Evolutionary conservation across 2,329 filamentous ascomycete genomes (phyloP).

Genomic region (Dryadomyces quercivorus): DNA sequence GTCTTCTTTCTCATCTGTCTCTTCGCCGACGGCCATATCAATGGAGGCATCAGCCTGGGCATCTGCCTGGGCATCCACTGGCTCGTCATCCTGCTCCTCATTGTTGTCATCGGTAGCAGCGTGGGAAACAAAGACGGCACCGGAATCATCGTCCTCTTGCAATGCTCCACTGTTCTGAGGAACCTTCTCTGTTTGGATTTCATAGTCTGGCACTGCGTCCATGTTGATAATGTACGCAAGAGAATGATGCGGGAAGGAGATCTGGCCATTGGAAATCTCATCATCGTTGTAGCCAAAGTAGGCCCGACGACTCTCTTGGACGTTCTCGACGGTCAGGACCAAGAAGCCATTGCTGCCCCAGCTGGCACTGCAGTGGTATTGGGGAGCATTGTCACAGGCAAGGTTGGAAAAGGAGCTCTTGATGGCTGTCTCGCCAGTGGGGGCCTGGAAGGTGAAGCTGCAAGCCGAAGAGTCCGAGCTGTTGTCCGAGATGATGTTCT

Average conservation of each 20-base stretch:
- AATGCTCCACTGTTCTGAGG: neutral
- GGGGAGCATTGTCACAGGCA: slow-evolving; percentile 6
- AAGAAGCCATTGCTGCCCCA: slow-evolving; percentile 13
- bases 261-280: slow-evolving; percentile 8
- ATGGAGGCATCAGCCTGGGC: neutral
- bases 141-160: neutral
- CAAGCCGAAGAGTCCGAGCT: slow-evolving; percentile 1
- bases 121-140: neutral
- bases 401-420: slow-evolving; percentile 7
- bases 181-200: neutral
- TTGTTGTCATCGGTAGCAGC: neutral
- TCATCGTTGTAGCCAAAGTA: slow-evolving; percentile 13
- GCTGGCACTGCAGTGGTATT: slow-evolving; percentile 12
- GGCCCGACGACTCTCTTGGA: slow-evolving; percentile 5
- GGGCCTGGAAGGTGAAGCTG: slow-evolving; percentile 3
- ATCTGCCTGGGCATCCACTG: neutral
- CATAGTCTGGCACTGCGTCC: neutral
- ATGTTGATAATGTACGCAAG: slow-evolving; percentile 3
- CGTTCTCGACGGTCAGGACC: slow-evolving; percentile 13
- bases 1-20: neutral
- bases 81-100: neutral
- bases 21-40: neutral
- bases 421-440: neutral
- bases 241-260: neutral
- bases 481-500: neutral